A percentile compares a stretch with the other conserved stretches of the same genome.
phyloP scores from a whole-genome alignment of 257 asterid species.

The Gentiana macrophylla region DNA sequence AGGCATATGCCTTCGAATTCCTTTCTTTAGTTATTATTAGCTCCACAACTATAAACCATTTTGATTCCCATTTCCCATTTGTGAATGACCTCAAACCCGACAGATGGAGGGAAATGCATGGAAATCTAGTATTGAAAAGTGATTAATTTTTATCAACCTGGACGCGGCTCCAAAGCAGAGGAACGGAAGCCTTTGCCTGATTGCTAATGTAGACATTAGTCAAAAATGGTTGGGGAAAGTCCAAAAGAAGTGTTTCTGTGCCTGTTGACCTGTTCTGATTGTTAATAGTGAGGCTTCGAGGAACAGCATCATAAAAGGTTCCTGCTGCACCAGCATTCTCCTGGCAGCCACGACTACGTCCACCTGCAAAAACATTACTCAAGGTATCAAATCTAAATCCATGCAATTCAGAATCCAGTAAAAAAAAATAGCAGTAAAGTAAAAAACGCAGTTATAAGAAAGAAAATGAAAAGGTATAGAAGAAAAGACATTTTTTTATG shows the following conservation, averaged over 20 bases:
- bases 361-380: constrained; percentile 49
- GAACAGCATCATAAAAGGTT: constrained; percentile 86
- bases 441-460: neutral
- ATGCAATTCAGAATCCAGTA: neutral
- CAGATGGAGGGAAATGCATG: too few species aligned
- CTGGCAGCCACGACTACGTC: constrained; percentile 84
- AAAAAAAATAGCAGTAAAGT: neutral
- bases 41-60: too few species aligned
- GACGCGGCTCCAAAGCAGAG: constrained; percentile 98
- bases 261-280: constrained; percentile 66
- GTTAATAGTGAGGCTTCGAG: constrained; percentile 88
- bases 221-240: constrained; percentile 85
- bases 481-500: neutral
- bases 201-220: constrained; percentile 77
- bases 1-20: too few species aligned
- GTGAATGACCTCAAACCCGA: too few species aligned
- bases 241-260: constrained; percentile 92
- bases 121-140: neutral
- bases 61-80: too few species aligned
- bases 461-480: neutral
- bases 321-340: constrained; percentile 99
- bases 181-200: constrained; percentile 88
- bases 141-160: constrained; percentile 43
- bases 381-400: constrained; percentile 12
- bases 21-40: too few species aligned